phyloP scores from a whole-genome alignment of 306 rosid species.

The Castanea crenata region DNA sequence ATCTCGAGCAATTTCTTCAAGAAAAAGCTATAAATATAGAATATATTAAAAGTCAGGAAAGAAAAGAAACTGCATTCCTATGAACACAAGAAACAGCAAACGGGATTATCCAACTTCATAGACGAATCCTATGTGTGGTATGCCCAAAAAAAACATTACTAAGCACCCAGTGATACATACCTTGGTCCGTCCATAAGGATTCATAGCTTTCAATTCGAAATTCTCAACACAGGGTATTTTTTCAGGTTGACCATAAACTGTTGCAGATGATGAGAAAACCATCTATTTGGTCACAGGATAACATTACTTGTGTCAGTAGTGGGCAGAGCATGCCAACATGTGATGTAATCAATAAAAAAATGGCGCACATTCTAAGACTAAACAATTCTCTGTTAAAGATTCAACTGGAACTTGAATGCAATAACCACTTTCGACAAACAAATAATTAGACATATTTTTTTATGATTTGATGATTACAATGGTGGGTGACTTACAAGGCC shows the following conservation, averaged over 20 bases:
- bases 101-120: background rate
- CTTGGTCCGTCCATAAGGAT: slow-evolving; percentile 95
- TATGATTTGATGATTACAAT: too few relatives aligned
- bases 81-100: slow-evolving; percentile 7
- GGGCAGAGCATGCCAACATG: background rate
- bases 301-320: slow-evolving; percentile 16
- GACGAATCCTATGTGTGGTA: background rate
- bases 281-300: slow-evolving; percentile 40
- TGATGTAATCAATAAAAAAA: background rate
- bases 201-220: slow-evolving; percentile 62
- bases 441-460: too few relatives aligned
- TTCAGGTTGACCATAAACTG: slow-evolving; percentile 93
- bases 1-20: slow-evolving; percentile 84
- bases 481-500: too few relatives aligned
- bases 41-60: slow-evolving; percentile 9
- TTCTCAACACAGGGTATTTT: slow-evolving; percentile 84
- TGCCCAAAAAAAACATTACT: background rate
- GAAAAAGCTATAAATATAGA: slow-evolving; percentile 56
- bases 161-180: slow-evolving; percentile 24
- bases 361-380: background rate
- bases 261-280: slow-evolving; percentile 95
- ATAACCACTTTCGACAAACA: too few relatives aligned
- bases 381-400: background rate
- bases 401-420: background rate
- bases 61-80: slow-evolving; percentile 9